Conservation (phyloP, 768 basidiomycete genomes). For the Amyloporia xantha region DNA sequence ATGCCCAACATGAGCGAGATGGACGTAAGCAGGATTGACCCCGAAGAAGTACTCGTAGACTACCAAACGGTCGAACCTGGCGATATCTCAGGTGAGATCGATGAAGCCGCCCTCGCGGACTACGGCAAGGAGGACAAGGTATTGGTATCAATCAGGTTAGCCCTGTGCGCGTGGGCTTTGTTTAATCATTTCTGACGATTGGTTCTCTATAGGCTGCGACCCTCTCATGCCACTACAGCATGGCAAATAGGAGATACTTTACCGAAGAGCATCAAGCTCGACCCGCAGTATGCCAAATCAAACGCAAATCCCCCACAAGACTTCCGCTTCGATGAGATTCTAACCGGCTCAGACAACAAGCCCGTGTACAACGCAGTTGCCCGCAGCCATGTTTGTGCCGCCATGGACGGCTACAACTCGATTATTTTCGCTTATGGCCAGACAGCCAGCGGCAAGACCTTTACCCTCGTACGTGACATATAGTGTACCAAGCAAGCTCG, state of each 20-base stretch:
- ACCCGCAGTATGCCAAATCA: slow-evolving; percentile 47
- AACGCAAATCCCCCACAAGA: slow-evolving; percentile 32
- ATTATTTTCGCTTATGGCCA: slow-evolving; percentile 95
- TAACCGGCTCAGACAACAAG: slow-evolving; percentile 76
- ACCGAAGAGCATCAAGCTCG: slow-evolving; percentile 53
- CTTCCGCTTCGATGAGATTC: slow-evolving; percentile 70
- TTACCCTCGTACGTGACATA: slow-evolving; percentile 44
- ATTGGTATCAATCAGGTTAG: slow-evolving; percentile 74
- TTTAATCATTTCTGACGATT: no score
- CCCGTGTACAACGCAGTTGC: slow-evolving; percentile 72
- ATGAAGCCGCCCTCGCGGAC: slow-evolving; percentile 49
- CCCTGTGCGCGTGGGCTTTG: not conserved
- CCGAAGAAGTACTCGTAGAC: slow-evolving; percentile 73
- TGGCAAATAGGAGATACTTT: slow-evolving; percentile 41
- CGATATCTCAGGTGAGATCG: slow-evolving; percentile 65
- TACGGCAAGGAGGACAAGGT: slow-evolving; percentile 80
- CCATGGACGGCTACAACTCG: slow-evolving; percentile 96
- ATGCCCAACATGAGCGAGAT: slow-evolving; percentile 53
- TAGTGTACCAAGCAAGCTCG: not conserved
- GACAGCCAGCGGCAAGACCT: slow-evolving; percentile 76
- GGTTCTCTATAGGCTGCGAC: slow-evolving; percentile 51
- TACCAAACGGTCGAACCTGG: slow-evolving; percentile 62
- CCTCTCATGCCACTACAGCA: slow-evolving; percentile 43
- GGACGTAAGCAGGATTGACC: slow-evolving; percentile 70
- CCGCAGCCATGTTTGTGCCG: slow-evolving; percentile 75